A percentile compares a stretch with the other conserved stretches of the same genome.
Conservation (phyloP, 495 filamentous ascomycete genomes). For the Aspergillus olivimuriae region DNA sequence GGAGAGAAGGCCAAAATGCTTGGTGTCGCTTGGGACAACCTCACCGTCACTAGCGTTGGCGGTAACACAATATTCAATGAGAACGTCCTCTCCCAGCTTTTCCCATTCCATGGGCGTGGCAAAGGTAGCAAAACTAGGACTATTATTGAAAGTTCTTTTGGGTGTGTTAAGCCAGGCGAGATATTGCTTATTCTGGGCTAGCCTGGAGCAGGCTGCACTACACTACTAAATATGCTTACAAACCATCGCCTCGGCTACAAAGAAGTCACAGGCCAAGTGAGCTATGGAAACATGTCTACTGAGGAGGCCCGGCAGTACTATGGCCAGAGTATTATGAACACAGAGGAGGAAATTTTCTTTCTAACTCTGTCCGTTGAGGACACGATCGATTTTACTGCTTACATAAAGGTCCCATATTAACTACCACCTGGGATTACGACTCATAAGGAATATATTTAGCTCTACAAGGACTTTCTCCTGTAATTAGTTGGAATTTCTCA, state of each 20-base stretch:
- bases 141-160: not conserved
- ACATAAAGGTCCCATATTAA: conserved; percentile 13
- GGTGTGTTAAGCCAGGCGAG: conserved; percentile 14
- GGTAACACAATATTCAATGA: not conserved
- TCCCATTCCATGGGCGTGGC: not conserved
- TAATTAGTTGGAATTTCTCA: conserved; percentile 68
- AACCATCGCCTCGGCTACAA: not conserved
- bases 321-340: conserved; percentile 61
- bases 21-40: not conserved
- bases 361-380: conserved; percentile 61
- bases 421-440: not conserved
- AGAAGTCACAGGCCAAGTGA: not conserved
- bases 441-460: not conserved
- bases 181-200: conserved; percentile 51
- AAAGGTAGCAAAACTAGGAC: not conserved
- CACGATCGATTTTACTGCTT: conserved; percentile 56
- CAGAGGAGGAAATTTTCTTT: conserved; percentile 65
- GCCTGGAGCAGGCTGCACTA: conserved; percentile 55
- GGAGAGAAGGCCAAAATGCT: not conserved
- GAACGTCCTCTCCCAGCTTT: conserved; percentile 1
- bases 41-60: not conserved
- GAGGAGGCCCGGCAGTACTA: conserved; percentile 51
- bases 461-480: conserved; percentile 47
- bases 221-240: conserved; percentile 25
- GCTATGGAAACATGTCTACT: conserved; percentile 7